These are phyloP conservation scores for Leucoagaricus sp. DNA, from an alignment of 1,284 basidiomycete species.

Conservation along the genomic window DNA sequence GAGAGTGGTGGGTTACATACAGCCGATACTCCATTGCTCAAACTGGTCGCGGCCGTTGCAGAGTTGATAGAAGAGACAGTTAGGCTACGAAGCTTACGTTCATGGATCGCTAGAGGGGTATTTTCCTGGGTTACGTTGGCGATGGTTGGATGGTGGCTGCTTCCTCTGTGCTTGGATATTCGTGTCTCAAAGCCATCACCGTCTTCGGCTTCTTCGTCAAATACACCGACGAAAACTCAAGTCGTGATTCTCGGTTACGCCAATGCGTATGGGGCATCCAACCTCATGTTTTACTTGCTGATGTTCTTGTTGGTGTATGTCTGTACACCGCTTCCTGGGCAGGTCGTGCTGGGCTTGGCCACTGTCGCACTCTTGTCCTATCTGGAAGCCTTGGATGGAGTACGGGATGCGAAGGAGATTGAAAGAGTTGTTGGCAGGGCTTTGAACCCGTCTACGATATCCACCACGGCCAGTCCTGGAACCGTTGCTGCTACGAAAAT, in stretches of 20 bases:
- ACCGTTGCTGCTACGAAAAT: neutral
- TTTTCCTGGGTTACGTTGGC: slow-evolving; percentile 53
- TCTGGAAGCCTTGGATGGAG: slow-evolving; percentile 79
- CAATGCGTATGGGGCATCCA: slow-evolving; percentile 88
- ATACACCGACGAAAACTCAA: slow-evolving; percentile 23
- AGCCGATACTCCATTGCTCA: slow-evolving; percentile 32
- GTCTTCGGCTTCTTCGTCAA: slow-evolving; percentile 22
- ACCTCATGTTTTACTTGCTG: slow-evolving; percentile 79
- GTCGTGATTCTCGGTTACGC: slow-evolving; percentile 85
- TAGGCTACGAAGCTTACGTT: slow-evolving; percentile 36
- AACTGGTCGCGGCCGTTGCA: slow-evolving; percentile 15
- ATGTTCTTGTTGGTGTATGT: slow-evolving; percentile 67
- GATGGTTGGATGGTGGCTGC: slow-evolving; percentile 61
- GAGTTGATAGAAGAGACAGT: neutral
- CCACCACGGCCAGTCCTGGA: slow-evolving; percentile 22
- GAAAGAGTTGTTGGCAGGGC: slow-evolving; percentile 48
- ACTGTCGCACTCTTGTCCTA: slow-evolving; percentile 69
- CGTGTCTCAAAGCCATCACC: slow-evolving; percentile 21
- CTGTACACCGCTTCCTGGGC: slow-evolving; percentile 79
- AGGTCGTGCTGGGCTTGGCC: slow-evolving; percentile 70
- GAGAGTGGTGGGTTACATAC: slow-evolving; percentile 56
- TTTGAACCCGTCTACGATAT: slow-evolving; percentile 42
- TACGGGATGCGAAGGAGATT: slow-evolving; percentile 69
- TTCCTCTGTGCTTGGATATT: slow-evolving; percentile 76
- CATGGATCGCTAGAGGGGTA: slow-evolving; percentile 61